A percentile compares a stretch with the other conserved stretches of the same genome.
Evolutionary conservation across 257 asterid genomes (phyloP).

Genomic region (Gardenia jasminoides): DNA sequence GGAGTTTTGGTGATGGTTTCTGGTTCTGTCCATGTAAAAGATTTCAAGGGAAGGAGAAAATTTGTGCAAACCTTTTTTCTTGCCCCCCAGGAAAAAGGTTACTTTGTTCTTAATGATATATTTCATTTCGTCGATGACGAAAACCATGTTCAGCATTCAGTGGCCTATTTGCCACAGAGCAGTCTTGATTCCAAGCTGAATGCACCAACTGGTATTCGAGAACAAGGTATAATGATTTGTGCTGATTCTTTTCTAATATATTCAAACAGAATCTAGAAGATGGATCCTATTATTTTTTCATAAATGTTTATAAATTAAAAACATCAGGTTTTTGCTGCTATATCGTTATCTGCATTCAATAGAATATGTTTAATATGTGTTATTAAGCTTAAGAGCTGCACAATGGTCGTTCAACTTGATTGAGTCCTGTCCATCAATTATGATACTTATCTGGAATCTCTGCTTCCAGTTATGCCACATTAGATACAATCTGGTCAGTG

Average conservation of each 20-base stretch:
- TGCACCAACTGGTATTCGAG: conserved; percentile 51
- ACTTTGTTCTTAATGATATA: conserved; percentile 81
- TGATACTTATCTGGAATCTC: not conserved
- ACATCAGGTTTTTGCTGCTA: too few relatives aligned
- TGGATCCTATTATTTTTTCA: not conserved
- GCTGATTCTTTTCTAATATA: not conserved
- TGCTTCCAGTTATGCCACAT: not conserved
- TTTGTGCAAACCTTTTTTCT: conserved; percentile 90
- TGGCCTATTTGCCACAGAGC: conserved; percentile 59
- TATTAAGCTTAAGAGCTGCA: not conserved
- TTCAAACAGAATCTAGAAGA: not conserved
- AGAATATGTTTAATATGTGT: too few relatives aligned
- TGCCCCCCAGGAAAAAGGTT: conserved; percentile 96
- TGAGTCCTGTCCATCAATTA: not conserved
- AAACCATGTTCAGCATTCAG: conserved; percentile 63
- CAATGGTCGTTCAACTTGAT: not conserved
- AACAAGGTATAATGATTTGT: conserved; percentile 55
- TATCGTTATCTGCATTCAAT: not conserved
- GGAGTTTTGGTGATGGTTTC: conserved; percentile 95
- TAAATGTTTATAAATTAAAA: not conserved
- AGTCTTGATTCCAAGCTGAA: conserved; percentile 58
- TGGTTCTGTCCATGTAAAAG: conserved; percentile 65
- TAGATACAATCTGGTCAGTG: not conserved
- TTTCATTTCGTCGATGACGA: conserved; percentile 85
- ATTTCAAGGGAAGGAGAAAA: conserved; percentile 63